Base-by-base conservation (phyloP, 352 stramenopile species). In the Globisporangium mamillatum region DNA sequence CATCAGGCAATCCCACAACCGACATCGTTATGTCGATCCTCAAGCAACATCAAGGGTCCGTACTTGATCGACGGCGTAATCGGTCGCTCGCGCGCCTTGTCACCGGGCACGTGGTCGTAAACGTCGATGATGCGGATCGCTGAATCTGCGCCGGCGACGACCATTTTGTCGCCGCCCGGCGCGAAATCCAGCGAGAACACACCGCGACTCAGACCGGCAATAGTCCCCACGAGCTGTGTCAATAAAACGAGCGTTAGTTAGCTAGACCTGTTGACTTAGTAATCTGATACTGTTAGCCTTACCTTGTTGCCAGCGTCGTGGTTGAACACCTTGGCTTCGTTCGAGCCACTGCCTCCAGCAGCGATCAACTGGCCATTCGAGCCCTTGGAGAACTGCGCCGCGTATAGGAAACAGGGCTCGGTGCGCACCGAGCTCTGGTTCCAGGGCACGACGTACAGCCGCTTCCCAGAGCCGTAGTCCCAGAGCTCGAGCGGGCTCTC, bases 261-360 rank as follows among this genome's bases (percentile, higher is more conserved):
- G 36, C 36, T 27, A 56, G 20, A 14, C 52, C 34, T n/a, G 52
- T 58, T 14, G 52, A 36, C 24, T 58, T 36, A 54, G 22, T n/a
- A 46, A 16, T 14, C 25, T 22, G 34, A 46, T 12, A 64, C 6
- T 46, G 20, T n/a, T 16, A 25, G 27, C 20, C 48, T 4, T 48
- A 79, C 73, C 68, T 81, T 84, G 72, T 93, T 93, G 29, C 75
- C 77, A 27, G 65, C 66, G 55, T 79, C 68, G 48, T 89, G 86
- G 71, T 97, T 94, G 63, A 98, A 97, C 16, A 97, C 88, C 62
- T 97, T 96, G 54, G 90, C 89, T 72, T 98, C 92, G 73, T 98
- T 97, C 27, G 86, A 91, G 12, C 89, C 89, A 60, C 88, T 97
- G 24, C 92, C 91, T 50, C 92, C 92, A 5, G 88, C 92, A 2